Evolutionary conservation across 2,329 filamentous ascomycete genomes (phyloP), one percentile per base, ranked within the genome.

Genomic region (Ceratocystiopsis sp.): DNA sequence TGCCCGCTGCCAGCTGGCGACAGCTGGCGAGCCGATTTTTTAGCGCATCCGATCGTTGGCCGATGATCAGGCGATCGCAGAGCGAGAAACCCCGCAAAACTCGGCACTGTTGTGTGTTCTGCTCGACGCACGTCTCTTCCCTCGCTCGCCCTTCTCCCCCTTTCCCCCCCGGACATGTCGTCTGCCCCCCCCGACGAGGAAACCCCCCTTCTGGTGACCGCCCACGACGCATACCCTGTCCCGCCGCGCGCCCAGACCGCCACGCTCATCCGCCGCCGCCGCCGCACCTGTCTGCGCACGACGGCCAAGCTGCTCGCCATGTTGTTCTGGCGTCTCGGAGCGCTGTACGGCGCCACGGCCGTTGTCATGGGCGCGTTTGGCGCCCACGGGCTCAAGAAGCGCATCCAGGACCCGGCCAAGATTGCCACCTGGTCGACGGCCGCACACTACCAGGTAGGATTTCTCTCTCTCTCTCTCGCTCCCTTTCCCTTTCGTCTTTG

Each of bases 321-420:
- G 29, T 41, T 51, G 43, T 74, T 75, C 62, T 80, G 71, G 70
- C 74, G 69, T 36, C 59, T 78, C 42, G 76, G 73, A 47, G 75
- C 71, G 53, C 55, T 80, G 42, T 76, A 69, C 54, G 77, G 75
- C 57, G 77, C 75, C 11, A 61, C 68, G 5, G 68, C 70, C 53
- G 76, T 81, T 40, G 64, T 63, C 15, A 56, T 80, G 44, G 77
- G 77, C 32, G 78, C 78, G 0, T 82, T 81, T 57, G 78, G 78
- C 34, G 75, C 76, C 13, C 78, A 82, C 54, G 76, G 76, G 12
- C 62, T 81, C 36, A 80, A 78, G 60, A 67, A 67, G 46, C 62
- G 63, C 49, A 73, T 79, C 53, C 54, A 67, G 11, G 75, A 80
- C 50, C 75, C 76, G 3, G 57, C 63, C 13, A 66, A 66, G 47